Conservation (phyloP, 169 alveolate species). For the Hepatocystis sp. region DNA sequence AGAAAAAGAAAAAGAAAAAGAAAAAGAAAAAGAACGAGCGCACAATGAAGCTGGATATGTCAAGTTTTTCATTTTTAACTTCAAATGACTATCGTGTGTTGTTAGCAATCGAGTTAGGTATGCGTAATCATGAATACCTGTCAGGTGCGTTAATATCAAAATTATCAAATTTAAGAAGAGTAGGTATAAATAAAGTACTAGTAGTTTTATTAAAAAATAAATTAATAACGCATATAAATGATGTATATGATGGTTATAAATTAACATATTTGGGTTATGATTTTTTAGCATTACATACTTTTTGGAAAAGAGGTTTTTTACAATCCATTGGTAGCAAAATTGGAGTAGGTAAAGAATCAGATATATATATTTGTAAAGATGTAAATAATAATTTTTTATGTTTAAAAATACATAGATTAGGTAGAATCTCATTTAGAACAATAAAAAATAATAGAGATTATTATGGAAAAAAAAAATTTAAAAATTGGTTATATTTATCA, state of each 20-base stretch:
- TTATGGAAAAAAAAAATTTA: slow-evolving; percentile 94
- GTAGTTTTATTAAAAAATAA: slow-evolving; percentile 93
- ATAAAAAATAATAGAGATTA: slow-evolving; percentile 99
- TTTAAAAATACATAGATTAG: slow-evolving; percentile 84
- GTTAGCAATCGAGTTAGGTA: slow-evolving; percentile 99
- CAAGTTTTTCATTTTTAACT: slow-evolving; percentile 40
- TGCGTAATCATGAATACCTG: slow-evolving; percentile 98
- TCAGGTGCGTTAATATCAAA: slow-evolving; percentile 96
- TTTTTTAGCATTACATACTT: slow-evolving; percentile 97
- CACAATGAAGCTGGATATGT: slow-evolving; percentile 56
- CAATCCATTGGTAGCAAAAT: slow-evolving; percentile 93
- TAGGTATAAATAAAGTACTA: slow-evolving; percentile 90
- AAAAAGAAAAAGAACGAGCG: not conserved
- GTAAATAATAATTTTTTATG: slow-evolving; percentile 91
- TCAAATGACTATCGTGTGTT: slow-evolving; percentile 91
- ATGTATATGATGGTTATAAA: slow-evolving; percentile 97
- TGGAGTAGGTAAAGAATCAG: slow-evolving; percentile 99
- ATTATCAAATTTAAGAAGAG: slow-evolving; percentile 96
- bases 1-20: too few species aligned
- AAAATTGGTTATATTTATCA: slow-evolving; percentile 98
- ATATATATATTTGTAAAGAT: slow-evolving; percentile 95
- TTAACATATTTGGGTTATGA: slow-evolving; percentile 98
- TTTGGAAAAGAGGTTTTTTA: slow-evolving; percentile 94
- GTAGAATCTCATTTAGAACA: slow-evolving; percentile 98
- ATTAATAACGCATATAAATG: slow-evolving; percentile 93